Conservation (phyloP, 345 rosid species). For the Alliaria petiolata region DNA sequence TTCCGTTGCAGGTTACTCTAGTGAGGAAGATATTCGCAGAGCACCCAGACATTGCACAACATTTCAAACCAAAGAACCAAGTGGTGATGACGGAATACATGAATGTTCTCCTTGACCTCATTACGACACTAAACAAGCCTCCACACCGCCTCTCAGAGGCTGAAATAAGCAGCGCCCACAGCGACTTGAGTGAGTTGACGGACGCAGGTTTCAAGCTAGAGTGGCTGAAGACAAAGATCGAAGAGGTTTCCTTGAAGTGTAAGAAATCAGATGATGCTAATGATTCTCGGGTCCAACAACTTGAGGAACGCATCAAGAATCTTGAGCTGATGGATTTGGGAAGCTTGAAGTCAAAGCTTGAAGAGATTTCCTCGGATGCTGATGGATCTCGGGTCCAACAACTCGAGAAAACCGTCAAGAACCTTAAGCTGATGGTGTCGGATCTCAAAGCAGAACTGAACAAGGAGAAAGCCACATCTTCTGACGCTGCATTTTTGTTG, state of each 20-base stretch:
- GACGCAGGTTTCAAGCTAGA: neutral
- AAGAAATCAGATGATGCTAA: neutral
- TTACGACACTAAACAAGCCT: neutral
- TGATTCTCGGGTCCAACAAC: neutral
- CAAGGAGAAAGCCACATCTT: neutral
- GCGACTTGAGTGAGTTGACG: neutral
- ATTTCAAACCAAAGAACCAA: neutral
- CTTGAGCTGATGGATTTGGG: neutral
- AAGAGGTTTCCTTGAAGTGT: neutral
- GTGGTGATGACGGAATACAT: neutral
- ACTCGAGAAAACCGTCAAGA: neutral
- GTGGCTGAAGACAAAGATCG: neutral
- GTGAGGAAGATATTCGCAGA: neutral
- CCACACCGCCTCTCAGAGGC: neutral
- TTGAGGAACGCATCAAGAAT: neutral
- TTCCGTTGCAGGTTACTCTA: neutral
- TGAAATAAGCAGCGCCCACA: neutral
- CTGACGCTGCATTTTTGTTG: slow-evolving; percentile 12
- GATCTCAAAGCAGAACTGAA: neutral
- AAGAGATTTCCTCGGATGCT: neutral
- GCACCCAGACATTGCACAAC: neutral
- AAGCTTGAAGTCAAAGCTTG: neutral
- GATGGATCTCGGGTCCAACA: neutral
- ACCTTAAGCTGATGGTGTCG: neutral
- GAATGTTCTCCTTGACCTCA: neutral